Conservation (phyloP, 2,329 filamentous ascomycete genomes). For the Calonectria hawksworthii region DNA sequence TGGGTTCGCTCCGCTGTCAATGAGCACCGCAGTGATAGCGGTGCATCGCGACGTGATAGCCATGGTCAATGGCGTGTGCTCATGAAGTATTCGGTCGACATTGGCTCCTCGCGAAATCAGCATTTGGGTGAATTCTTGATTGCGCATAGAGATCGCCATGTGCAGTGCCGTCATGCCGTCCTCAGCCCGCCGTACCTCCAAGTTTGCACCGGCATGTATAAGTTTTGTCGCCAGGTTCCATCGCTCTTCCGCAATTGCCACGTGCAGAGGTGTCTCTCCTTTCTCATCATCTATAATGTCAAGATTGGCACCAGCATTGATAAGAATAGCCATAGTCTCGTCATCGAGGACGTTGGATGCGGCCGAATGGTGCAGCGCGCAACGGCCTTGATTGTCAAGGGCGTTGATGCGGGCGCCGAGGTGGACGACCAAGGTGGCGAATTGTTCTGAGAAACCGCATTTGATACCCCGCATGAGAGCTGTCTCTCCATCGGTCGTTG, state of each 20-base stretch:
- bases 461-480: conserved; percentile 46
- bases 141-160: conserved; percentile 44
- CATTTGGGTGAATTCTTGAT: conserved; percentile 45
- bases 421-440: conserved; percentile 43
- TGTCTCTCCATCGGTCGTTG: conserved; percentile 44
- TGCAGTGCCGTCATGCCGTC: conserved; percentile 46
- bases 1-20: conserved; percentile 44
- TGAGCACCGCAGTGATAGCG: conserved; percentile 43
- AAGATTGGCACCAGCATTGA: conserved; percentile 42
- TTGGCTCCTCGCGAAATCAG: conserved; percentile 46
- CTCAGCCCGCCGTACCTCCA: conserved; percentile 41
- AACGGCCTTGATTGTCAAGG: conserved; percentile 43
- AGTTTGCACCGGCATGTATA: conserved; percentile 44
- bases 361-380: conserved; percentile 45
- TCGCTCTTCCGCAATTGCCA: conserved; percentile 41
- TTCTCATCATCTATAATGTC: conserved; percentile 42
- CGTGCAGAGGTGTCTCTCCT: conserved; percentile 43
- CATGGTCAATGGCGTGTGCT: conserved; percentile 46
- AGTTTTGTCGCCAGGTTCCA: conserved; percentile 42
- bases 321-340: conserved; percentile 41
- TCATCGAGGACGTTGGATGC: conserved; percentile 46
- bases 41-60: conserved; percentile 45
- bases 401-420: conserved; percentile 41
- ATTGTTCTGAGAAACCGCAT: conserved; percentile 46
- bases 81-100: conserved; percentile 42